Evolutionary conservation across 2,329 filamentous ascomycete genomes (phyloP).

Genomic region (Trichoderma sp.): DNA sequence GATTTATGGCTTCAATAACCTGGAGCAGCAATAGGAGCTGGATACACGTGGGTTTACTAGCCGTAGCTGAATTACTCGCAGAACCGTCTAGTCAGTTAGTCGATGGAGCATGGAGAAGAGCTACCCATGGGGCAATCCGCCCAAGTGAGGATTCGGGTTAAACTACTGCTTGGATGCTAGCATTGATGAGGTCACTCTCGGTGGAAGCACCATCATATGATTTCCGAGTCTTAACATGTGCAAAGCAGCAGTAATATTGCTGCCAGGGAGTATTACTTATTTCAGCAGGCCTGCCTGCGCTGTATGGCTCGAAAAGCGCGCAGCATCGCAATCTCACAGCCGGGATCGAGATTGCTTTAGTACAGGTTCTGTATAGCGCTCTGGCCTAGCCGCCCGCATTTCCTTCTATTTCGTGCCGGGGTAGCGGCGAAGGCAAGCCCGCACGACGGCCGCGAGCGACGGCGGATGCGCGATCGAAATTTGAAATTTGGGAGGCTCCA

Average conservation of each 20-base stretch:
- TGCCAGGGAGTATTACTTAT: neutral
- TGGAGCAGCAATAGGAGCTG: neutral
- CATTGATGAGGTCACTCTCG: neutral
- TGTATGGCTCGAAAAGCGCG: constrained; percentile 14
- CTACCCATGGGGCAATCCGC: neutral
- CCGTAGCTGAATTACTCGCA: neutral
- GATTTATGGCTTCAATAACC: neutral
- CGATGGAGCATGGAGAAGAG: neutral
- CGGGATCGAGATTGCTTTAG: constrained; percentile 23
- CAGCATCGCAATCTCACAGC: constrained; percentile 25
- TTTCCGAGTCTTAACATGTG: neutral
- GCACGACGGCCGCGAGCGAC: neutral
- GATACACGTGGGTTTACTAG: neutral
- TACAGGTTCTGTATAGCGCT: neutral
- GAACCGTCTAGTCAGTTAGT: neutral
- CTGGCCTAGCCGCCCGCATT: constrained; percentile 22
- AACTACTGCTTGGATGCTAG: neutral
- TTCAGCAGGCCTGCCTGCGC: neutral
- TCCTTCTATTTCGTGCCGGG: neutral
- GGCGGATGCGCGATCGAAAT: neutral
- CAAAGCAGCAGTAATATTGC: neutral
- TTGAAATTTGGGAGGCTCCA: neutral
- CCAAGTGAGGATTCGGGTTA: neutral
- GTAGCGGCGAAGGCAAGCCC: neutral
- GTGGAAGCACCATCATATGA: neutral